Percentiles rank a stretch among this genome's conserved stretches.
Evolutionary conservation across 2,329 filamentous ascomycete genomes (phyloP).

Genomic region (Proliferodiscus dingleyae): DNA sequence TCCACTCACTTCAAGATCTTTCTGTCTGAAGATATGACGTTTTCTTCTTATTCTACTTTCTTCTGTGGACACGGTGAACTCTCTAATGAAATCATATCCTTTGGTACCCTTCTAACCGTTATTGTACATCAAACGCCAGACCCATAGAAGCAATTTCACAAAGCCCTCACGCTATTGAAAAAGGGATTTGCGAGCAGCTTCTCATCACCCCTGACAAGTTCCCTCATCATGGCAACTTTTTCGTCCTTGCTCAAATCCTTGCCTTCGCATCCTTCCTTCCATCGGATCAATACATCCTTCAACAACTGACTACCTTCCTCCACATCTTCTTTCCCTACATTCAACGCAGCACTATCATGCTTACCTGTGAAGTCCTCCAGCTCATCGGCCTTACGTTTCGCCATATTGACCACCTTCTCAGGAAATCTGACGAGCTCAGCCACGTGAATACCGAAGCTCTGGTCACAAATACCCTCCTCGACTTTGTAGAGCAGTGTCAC

Average conservation of each 20-base stretch:
- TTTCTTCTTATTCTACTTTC: no score
- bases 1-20: no score
- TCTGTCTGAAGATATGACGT: no score
- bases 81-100: no score
- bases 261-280: conserved; percentile 71
- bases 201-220: conserved; percentile 70
- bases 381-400: conserved; percentile 97
- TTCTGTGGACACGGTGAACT: no score
- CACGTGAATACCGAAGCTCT: conserved; percentile 97
- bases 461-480: conserved; percentile 90
- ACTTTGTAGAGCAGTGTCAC: conserved; percentile 97
- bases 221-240: conserved; percentile 72
- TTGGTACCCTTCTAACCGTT: neutral
- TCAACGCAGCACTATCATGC: conserved; percentile 55
- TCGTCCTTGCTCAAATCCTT: conserved; percentile 64
- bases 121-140: conserved; percentile 2
- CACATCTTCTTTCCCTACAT: conserved; percentile 78
- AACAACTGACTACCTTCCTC: conserved; percentile 82
- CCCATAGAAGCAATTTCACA: conserved; percentile 19
- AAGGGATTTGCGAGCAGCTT: conserved; percentile 62
- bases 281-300: conserved; percentile 75
- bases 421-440: conserved; percentile 95
- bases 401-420: conserved; percentile 96
- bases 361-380: conserved; percentile 90
- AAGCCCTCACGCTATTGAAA: conserved; percentile 52